Base-by-base conservation (phyloP, 2,329 filamentous ascomycete species). In the Cryphonectria japonica region DNA sequence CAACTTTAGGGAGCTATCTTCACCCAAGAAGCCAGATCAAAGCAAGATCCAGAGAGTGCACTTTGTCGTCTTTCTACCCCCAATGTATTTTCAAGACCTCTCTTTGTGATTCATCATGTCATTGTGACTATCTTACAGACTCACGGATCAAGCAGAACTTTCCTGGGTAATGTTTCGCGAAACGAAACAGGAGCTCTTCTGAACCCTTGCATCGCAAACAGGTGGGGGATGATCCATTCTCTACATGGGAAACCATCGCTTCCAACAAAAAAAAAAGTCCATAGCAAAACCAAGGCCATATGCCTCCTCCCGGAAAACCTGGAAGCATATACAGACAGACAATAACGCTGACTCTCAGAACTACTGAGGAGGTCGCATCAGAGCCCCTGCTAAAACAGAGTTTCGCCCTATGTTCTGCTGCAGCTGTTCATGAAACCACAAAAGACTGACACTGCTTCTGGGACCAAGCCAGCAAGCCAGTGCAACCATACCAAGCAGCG, bases 181-280 rank as follows among this genome's bases (percentile, higher is more conserved):
- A 62, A 63, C 43, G n/a, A 64, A 69, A 57, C 67, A 57, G n/a
- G 60, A 57, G 34, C n/a, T 32, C 22, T 39, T 67, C 66, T 41
- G 54, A 46, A 37, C 66, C n/a, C 65, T 43, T 14, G 39, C 50
- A 22, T 16, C 14, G 13, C 29, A 22, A 57, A 54, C 43, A 41
- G 16, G 19, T 26, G 22, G 41, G 59, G 43, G 46, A n/a, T 7
- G 16, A 22, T 41, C 39, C 66, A 39, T 32, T 22, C 19, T 29
- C 19, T 29, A 46, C 29, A 19, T 5, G 11, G 16, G 62, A 11
- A 50, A 52, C 26, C 39, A 52, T 57, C 26, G 26, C 26, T 26
- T 26, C 26, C 26, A 26, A 26, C 26, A 26, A 26, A 26, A 26
- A 26, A 26, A 26, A 26, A 26, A 26, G 26, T 37, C 11, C 64